Base-by-base conservation (phyloP, 306 rosid genomes). In the Vigna hirtella region DNA sequence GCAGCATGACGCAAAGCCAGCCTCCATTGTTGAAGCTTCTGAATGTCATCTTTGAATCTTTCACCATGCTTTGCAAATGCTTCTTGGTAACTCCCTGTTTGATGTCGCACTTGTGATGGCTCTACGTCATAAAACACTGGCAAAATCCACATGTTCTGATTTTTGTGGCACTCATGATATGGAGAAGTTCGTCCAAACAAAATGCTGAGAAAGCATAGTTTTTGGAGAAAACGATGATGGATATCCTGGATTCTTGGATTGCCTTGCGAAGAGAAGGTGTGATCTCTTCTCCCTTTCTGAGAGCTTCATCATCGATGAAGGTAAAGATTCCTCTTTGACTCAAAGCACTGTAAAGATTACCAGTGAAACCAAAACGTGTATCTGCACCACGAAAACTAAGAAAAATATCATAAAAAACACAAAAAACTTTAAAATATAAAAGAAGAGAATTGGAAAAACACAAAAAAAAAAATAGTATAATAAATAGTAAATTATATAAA, bases 201-300 rank as follows among this genome's bases (percentile, higher is more conserved):
- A 63, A 76, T 2, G n/a, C 7, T 3, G 79, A 74, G 10, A 63
- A 48, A 3, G 79, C 79, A 63, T 76, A 76, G 4, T 6, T 52
- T 61, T 76, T 64, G 42, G 72, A 76, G 64, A 76, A 63, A 36
- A 76, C 9, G 63, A 50, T 16, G 17, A 76, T 76, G 49, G 79
- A 58, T 0, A 63, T 76, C 63, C 72, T 63, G 1, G 79, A 76
- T 2, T 64, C 5, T 20, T 50, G 47, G 18, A 76, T 63, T 40
- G 63, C 63, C 0, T 49, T 49, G n/a, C 15, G 51, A 13, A 76
- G 64, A 49, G 63, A 14, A 49, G 79, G n/a, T 40, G 72, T 63
- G 1, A 76, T 50, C 40, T 76, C 72, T 63, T 62, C 12, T 3
- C 79, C 72, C 9, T 10, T 62, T 1, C 2, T 5, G 9, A 62